A percentile compares a stretch with the other conserved stretches of the same genome.
phyloP scores from a whole-genome alignment of 2,329 filamentous ascomycete genomes.

The Verticillium albo-atrum region DNA sequence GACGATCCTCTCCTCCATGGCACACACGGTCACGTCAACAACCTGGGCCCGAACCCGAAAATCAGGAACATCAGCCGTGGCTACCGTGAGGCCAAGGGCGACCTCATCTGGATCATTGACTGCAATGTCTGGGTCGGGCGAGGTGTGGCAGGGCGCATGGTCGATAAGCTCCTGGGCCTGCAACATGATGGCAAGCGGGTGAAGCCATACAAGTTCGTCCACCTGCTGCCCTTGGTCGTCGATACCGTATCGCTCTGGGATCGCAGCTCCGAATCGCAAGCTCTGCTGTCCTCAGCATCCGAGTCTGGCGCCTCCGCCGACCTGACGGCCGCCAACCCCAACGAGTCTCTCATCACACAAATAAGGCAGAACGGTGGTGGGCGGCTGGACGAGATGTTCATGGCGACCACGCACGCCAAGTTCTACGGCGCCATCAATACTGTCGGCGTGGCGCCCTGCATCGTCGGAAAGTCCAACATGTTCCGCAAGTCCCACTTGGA shows the following conservation, averaged over 20 bases:
- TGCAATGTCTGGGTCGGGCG: constrained; percentile 91
- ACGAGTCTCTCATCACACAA: constrained; percentile 19
- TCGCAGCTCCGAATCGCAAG: constrained; percentile 19
- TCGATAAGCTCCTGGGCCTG: constrained; percentile 77
- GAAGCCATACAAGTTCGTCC: constrained; percentile 81
- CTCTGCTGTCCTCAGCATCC: constrained; percentile 27
- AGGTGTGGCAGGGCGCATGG: constrained; percentile 80
- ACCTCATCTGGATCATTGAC: constrained; percentile 91
- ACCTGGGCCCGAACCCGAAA: constrained; percentile 94
- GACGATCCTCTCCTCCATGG: constrained; percentile 69
- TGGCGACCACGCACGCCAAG: constrained; percentile 90
- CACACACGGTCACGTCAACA: constrained; percentile 40
- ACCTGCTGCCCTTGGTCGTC: constrained; percentile 87
- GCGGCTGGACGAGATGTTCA: constrained; percentile 88
- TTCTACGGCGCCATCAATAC: constrained; percentile 98
- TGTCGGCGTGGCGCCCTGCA: constrained; percentile 83
- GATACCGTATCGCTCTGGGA: constrained; percentile 50
- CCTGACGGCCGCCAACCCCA: constrained; percentile 13
- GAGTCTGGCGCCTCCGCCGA: constrained; percentile 25
- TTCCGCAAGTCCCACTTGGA: constrained; percentile 90
- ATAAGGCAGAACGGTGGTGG: constrained; percentile 59
- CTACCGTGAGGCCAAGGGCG: constrained; percentile 81
- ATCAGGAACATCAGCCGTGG: constrained; percentile 93
- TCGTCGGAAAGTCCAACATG: constrained; percentile 98
- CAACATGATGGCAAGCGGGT: constrained; percentile 39